Evolutionary conservation across 371 early-diverging fungal genomes (phyloP).

Genomic region (Saksenaea vasiformis): DNA sequence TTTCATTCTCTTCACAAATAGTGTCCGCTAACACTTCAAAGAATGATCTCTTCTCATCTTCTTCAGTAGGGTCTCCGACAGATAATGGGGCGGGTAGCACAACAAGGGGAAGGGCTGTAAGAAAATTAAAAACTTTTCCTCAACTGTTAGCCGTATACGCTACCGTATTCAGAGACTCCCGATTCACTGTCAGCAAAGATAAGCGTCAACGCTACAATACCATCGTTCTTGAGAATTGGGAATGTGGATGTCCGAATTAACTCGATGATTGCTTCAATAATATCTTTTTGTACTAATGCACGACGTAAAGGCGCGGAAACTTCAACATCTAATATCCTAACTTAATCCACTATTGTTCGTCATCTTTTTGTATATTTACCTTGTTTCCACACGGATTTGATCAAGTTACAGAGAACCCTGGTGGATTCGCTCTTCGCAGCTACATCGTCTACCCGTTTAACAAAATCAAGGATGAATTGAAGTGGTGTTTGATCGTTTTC

Average conservation of each 20-base stretch:
- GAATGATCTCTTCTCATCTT: constrained; percentile 32
- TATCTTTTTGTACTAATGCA: constrained; percentile 33
- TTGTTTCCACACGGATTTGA: constrained; percentile 52
- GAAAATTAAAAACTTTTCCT: constrained; percentile 14
- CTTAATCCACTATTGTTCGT: neutral
- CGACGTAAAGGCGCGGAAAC: constrained; percentile 36
- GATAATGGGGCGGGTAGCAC: constrained; percentile 16
- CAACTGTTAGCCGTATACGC: constrained; percentile 9
- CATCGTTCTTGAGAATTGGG: constrained; percentile 64
- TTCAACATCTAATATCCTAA: neutral
- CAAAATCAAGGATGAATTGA: constrained; percentile 40
- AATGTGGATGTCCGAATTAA: constrained; percentile 57
- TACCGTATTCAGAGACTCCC: constrained; percentile 16
- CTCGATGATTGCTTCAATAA: constrained; percentile 50
- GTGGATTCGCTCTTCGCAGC: constrained; percentile 67
- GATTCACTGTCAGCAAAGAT: constrained; percentile 41
- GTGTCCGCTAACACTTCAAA: constrained; percentile 47
- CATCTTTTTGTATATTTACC: constrained; percentile 12
- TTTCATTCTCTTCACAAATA: constrained; percentile 25
- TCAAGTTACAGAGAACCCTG: constrained; percentile 57
- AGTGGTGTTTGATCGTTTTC: constrained; percentile 26
- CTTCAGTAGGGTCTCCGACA: constrained; percentile 21
- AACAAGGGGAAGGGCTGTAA: constrained; percentile 26
- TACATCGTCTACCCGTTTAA: constrained; percentile 58
- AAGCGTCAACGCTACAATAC: constrained; percentile 58